A percentile compares a stretch with the other conserved stretches of the same genome.
Conservation (phyloP, 768 basidiomycete species). For the Gymnopilus dilepis region DNA sequence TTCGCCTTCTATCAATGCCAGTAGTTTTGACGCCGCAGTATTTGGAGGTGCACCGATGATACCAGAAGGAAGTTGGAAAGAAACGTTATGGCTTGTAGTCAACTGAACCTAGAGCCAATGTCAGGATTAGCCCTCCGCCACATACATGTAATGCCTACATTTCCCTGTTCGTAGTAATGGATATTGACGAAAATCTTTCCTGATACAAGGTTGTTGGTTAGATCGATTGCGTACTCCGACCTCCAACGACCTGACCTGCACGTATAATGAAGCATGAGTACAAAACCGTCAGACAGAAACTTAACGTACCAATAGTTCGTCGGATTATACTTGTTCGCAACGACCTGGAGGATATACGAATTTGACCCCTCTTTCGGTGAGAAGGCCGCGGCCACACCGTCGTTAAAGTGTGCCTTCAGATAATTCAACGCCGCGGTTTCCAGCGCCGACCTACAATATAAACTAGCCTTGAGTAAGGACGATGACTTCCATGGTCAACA, state of each 20-base stretch:
- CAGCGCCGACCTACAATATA: slow-evolving; percentile 61
- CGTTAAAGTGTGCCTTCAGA: slow-evolving; percentile 79
- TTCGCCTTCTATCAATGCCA: slow-evolving; percentile 83
- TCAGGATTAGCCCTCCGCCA: background rate
- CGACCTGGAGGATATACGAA: slow-evolving; percentile 76
- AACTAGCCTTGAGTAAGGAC: background rate
- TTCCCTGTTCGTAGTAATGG: slow-evolving; percentile 98
- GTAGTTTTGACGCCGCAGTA: slow-evolving; percentile 67
- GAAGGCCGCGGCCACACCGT: slow-evolving; percentile 80
- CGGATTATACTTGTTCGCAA: slow-evolving; percentile 97
- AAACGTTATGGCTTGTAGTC: slow-evolving; percentile 70
- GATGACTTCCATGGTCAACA: slow-evolving; percentile 4
- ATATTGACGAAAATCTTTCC: slow-evolving; percentile 84
- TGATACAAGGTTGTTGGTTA: slow-evolving; percentile 62
- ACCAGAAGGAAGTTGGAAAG: slow-evolving; percentile 66
- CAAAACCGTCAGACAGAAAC: slow-evolving; percentile 1
- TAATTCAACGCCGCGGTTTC: slow-evolving; percentile 72
- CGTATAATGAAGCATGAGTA: background rate
- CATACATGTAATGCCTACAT: slow-evolving; percentile 51
- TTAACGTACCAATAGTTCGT: slow-evolving; percentile 84
- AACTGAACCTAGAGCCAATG: slow-evolving; percentile 78
- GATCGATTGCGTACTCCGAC: slow-evolving; percentile 80
- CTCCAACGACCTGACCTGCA: slow-evolving; percentile 95
- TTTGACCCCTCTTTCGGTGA: slow-evolving; percentile 48
- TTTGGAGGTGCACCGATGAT: slow-evolving; percentile 55